A percentile compares a stretch with the other conserved stretches of the same genome.
phyloP scores from a whole-genome alignment of 495 filamentous ascomycete species.

The Echria macrotheca region DNA sequence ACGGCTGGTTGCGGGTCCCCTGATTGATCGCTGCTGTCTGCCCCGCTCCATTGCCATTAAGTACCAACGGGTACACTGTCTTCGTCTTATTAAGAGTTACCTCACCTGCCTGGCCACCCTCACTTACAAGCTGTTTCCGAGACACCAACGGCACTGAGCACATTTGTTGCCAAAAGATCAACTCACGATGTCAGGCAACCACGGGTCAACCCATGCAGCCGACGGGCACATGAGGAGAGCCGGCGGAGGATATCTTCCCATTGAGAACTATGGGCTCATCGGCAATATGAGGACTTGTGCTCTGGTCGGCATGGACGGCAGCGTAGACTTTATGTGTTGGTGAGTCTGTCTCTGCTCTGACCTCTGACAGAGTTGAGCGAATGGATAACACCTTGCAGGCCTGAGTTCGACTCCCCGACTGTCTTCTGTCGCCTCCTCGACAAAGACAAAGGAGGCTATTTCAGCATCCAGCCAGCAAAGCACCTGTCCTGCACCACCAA shows the following conservation, averaged over 20 bases:
- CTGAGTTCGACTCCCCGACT: slow-evolving; percentile 61
- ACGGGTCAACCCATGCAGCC: slow-evolving; percentile 17
- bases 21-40: too few relatives aligned
- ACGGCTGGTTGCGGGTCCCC: too few relatives aligned
- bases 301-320: slow-evolving; percentile 63
- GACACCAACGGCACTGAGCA: too few relatives aligned
- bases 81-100: too few relatives aligned
- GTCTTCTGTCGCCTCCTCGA: slow-evolving; percentile 65
- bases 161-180: background rate
- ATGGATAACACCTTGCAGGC: slow-evolving; percentile 34
- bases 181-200: slow-evolving; percentile 16
- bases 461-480: slow-evolving; percentile 52
- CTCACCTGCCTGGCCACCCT: too few relatives aligned
- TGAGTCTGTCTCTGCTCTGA: slow-evolving; percentile 24
- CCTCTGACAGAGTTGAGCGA: background rate
- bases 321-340: slow-evolving; percentile 74
- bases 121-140: too few relatives aligned
- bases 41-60: too few relatives aligned
- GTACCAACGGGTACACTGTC: too few relatives aligned
- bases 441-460: slow-evolving; percentile 65
- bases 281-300: slow-evolving; percentile 76
- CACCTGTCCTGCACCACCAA: slow-evolving; percentile 53
- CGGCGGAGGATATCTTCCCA: slow-evolving; percentile 50
- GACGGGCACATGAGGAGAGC: slow-evolving; percentile 24
- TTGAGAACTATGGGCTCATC: slow-evolving; percentile 72